Evolutionary conservation across 148 eudicot genomes (phyloP), one percentile per base, ranked within the genome.

Genomic region (Rhododendron mucronatum): DNA sequence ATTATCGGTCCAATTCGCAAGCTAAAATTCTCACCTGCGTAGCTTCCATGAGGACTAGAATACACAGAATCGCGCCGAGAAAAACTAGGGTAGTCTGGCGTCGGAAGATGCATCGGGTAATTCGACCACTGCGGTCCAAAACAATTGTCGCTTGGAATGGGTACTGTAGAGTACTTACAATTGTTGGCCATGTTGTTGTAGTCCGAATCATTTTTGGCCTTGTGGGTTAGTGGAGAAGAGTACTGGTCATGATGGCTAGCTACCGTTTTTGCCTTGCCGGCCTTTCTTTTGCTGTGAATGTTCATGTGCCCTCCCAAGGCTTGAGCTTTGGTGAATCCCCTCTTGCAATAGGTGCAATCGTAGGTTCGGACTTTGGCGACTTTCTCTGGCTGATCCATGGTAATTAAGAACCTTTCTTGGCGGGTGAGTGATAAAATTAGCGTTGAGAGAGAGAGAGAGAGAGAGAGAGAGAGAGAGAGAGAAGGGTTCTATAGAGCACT

Each of bases 281-380:
- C 91, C 28, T 91, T 91, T 35, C 91, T 91, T 88, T 91, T 93
- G 79, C 93, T 83, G 83, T 93, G 95, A 12, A 93, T 91, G 82
- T 92, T 92, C 93, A 92, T 93, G 84, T 91, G 93, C 1, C 93
- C 95, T 67, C 95, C 95, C 18, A 93, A 82, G 74, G 93, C 93
- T 85, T 93, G 93, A 83, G 92, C 92, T 84, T 91, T 93, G 7
- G 91, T 87, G 90, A 93, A 93, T 8, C 93, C 93, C 47, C 89
- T 87, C 86, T 91, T 91, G 87, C 95, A 93, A 57, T 82, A 93
- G 30, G 53, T 77, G 83, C 95, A 91, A 53, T 91, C 91, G 59
- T 91, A 93, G 3, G 91, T 89, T 33, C 93, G 84, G 13, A 91
- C 90, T 35, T 37, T 88, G 16, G 83, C 84, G n/a, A 79, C 48